Base-by-base conservation (phyloP, 768 basidiomycete species). In the Suillus placidus region DNA sequence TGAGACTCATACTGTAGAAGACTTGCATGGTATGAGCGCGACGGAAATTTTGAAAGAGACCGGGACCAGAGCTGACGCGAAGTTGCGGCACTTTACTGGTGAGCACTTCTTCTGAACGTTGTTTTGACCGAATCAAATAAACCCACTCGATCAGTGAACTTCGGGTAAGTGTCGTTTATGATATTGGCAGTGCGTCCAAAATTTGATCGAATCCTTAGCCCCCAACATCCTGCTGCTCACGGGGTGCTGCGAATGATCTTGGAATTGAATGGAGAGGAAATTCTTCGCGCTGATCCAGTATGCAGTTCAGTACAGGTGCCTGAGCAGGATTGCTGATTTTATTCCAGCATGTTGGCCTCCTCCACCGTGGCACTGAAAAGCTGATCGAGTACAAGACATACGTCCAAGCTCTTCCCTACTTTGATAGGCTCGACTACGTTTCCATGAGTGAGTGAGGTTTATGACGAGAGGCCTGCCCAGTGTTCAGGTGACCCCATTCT, bases 331-430 rank as follows among this genome's bases (percentile, higher is more conserved):
- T 20, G 16, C n/a, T 26, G 56, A 20, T 23, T 64, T n/a, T 56
- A 63, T 62, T 26, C 34, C 60, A 93, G 90, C 97, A 99, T 72
- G 91, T 99, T 72, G 97, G 97, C 64, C 85, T 99, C 32, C 85
- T 99, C 56, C 97, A 99, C 79, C 89, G 97, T 70, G 97, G 97
- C 26, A 99, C 97, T 23, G 97, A 99, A 79, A 99, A 99, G 79
- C 85, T 99, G 61, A 99, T 99, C 68, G 97, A 99, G 79, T 97
- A 95, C 85, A 99, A 99, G 83, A 98, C 91, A 1, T 99, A 99
- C 74, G 93, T 89, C 6, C 97, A 99, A 81, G 97, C 97, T 0
- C 81, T 99, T 23, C 97, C 97, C 1, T 99, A 99, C 81, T 99
- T 99, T 75, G 97, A 99, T 77, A 94, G 97, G 71, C 85, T 99